These are phyloP conservation scores for Backusella macrospora DNA, from an alignment of 192 early-diverging fungal species.

Conservation along the genomic window DNA sequence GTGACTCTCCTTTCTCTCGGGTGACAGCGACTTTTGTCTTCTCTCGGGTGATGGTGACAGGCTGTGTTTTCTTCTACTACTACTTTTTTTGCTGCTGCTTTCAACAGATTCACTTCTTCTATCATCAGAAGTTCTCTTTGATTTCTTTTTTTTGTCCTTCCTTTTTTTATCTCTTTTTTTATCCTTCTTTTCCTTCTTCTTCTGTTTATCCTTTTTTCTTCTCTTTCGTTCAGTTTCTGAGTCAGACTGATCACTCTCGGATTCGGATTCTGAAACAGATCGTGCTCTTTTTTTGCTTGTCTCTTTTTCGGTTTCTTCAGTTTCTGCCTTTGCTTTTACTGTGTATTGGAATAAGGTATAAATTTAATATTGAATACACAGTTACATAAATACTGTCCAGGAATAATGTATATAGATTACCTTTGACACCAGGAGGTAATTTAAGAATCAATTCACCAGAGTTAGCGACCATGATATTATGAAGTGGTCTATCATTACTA, in stretches of 20 bases:
- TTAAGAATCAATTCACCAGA: conserved; percentile 83
- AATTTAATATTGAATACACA: not conserved
- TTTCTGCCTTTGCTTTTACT: conserved; percentile 18
- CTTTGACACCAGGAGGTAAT: conserved; percentile 49
- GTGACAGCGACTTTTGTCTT: not conserved
- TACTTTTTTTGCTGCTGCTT: too few species aligned
- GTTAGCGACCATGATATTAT: conserved; percentile 78
- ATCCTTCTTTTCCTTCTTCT: conserved; percentile 41
- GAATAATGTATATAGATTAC: conserved; percentile 19
- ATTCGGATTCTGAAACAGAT: conserved; percentile 32
- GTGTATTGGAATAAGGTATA: not conserved
- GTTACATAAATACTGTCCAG: not conserved
- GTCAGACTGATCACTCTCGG: conserved; percentile 23
- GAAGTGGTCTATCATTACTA: conserved; percentile 76
- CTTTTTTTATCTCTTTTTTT: conserved; percentile 34
- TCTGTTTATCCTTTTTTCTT: conserved; percentile 39
- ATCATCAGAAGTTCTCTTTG: not conserved
- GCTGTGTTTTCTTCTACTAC: too few species aligned
- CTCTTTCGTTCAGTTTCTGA: conserved; percentile 42
- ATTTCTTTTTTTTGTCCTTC: conserved; percentile 17
- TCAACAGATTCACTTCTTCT: not conserved
- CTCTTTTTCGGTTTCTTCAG: conserved; percentile 7
- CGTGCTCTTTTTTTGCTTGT: conserved; percentile 31
- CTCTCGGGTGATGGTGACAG: not conserved
- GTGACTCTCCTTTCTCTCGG: not conserved